Conservation (phyloP, 2,329 filamentous ascomycete species). For the Ploettnerulaceae sp. region DNA sequence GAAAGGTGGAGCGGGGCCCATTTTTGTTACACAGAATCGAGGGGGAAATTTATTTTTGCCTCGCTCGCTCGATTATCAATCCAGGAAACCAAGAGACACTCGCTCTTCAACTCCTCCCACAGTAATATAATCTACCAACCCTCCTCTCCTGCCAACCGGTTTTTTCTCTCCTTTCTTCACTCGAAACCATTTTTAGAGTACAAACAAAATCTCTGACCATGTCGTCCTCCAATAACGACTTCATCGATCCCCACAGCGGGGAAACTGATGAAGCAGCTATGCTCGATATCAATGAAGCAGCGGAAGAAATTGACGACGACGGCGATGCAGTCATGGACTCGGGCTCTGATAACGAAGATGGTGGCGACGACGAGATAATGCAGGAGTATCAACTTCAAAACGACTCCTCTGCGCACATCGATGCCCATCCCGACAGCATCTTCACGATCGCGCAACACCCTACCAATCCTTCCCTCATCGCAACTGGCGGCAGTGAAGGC, state of each 20-base stretch:
- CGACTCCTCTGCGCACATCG: constrained; percentile 90
- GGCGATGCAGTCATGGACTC: constrained; percentile 80
- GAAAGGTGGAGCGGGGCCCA: background rate
- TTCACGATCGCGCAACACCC: constrained; percentile 96
- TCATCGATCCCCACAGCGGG: constrained; percentile 22
- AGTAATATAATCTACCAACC: background rate
- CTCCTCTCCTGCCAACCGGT: background rate
- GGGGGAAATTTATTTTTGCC: constrained; percentile 7
- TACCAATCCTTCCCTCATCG: constrained; percentile 67
- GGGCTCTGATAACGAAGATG: constrained; percentile 58
- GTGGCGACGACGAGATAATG: constrained; percentile 49
- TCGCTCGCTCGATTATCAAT: constrained; percentile 7
- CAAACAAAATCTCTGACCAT: constrained; percentile 13
- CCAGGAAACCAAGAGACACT: background rate
- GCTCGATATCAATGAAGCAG: constrained; percentile 71
- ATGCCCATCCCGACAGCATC: constrained; percentile 82
- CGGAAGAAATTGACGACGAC: constrained; percentile 65
- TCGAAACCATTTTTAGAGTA: background rate
- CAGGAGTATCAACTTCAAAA: constrained; percentile 79
- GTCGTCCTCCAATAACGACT: constrained; percentile 25
- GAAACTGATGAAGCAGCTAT: constrained; percentile 65
- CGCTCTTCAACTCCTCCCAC: background rate
- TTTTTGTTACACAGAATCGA: constrained; percentile 19
- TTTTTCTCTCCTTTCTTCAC: background rate
- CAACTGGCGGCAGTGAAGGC: constrained; percentile 76